A percentile compares a stretch with the other conserved stretches of the same genome.
These are phyloP conservation scores for Erythrophleum ivorense DNA, from an alignment of 331 rosid genomes.

Conservation along the genomic window DNA sequence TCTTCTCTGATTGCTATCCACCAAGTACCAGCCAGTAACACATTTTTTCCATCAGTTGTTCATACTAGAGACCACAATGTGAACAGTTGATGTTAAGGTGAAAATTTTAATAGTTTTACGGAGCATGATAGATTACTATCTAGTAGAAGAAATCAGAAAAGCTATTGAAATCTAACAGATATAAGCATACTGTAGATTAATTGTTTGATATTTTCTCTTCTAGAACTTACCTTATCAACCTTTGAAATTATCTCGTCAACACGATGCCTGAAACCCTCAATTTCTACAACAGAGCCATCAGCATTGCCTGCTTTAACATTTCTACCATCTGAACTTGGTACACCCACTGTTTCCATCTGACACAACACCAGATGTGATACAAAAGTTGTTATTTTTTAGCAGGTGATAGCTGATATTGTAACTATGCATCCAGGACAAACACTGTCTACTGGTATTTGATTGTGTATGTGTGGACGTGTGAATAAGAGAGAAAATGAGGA, in stretches of 20 bases:
- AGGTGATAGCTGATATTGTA: not conserved
- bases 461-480: not conserved
- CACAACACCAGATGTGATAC: constrained; percentile 23
- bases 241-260: constrained; percentile 55
- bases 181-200: not conserved
- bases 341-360: constrained; percentile 53
- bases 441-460: not conserved
- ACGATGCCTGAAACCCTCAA: constrained; percentile 55
- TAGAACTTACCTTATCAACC: constrained; percentile 63
- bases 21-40: not conserved
- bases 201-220: not conserved
- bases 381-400: not conserved
- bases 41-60: constrained; percentile 1
- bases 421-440: not conserved
- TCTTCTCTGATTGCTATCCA: not conserved
- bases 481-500: not conserved
- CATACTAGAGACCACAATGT: not conserved
- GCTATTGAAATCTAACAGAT: not conserved
- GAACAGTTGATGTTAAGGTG: not conserved
- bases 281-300: constrained; percentile 38
- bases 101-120: not conserved
- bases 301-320: constrained; percentile 33
- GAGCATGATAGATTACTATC: not conserved
- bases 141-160: not conserved
- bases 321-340: constrained; percentile 41